These are phyloP conservation scores for Diaporthe helianthi DNA, from an alignment of 2,329 filamentous ascomycete genomes.

Conservation along the genomic window DNA sequence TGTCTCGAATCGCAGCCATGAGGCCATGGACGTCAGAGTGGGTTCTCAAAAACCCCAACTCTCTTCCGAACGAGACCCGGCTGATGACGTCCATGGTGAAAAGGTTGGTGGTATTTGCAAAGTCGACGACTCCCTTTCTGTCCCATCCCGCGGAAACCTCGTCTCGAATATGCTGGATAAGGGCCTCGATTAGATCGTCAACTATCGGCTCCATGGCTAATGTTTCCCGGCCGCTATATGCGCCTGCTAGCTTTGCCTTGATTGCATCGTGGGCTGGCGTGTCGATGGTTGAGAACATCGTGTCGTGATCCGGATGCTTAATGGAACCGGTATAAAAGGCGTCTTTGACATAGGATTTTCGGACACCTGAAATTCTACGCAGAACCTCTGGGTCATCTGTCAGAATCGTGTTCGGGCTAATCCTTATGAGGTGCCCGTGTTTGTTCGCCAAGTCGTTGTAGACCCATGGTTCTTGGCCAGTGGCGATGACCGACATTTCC, in stretches of 20 bases:
- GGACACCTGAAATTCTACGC: conserved; percentile 41
- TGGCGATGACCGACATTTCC: conserved; percentile 37
- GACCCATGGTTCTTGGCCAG: conserved; percentile 38
- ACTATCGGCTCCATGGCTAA: conserved; percentile 38
- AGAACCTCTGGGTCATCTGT: conserved; percentile 45
- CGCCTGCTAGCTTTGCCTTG: conserved; percentile 37
- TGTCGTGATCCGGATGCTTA: conserved; percentile 17
- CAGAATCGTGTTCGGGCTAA: conserved; percentile 46
- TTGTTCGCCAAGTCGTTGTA: conserved; percentile 38
- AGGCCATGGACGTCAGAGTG: conserved; percentile 55
- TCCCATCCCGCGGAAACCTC: not conserved
- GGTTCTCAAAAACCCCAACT: conserved; percentile 51
- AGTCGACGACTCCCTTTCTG: conserved; percentile 45
- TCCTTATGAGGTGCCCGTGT: conserved; percentile 42
- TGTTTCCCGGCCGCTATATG: conserved; percentile 42
- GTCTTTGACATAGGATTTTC: conserved; percentile 42
- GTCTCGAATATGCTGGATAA: conserved; percentile 5
- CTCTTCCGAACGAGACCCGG: conserved; percentile 53
- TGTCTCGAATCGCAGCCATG: conserved; percentile 47
- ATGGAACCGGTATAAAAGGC: not conserved
- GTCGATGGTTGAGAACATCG: conserved; percentile 32
- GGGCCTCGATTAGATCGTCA: not conserved
- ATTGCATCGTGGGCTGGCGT: conserved; percentile 41
- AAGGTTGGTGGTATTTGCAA: conserved; percentile 52
- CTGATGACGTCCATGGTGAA: conserved; percentile 60